Conservation (phyloP, 176 grass and related monocot genomes). For the Poa annua region DNA sequence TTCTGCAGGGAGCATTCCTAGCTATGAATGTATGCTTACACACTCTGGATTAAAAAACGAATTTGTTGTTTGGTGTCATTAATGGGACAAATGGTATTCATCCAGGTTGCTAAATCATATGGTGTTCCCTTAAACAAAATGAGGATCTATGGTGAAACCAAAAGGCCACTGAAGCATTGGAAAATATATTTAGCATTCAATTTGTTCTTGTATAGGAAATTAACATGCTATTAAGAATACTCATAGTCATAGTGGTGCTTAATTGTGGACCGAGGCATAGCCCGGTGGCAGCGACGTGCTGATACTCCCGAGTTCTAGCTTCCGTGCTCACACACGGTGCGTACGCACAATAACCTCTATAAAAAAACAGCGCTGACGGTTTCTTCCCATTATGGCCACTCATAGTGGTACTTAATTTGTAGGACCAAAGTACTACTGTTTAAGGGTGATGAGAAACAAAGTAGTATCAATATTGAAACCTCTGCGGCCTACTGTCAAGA, state of each 20-base stretch:
- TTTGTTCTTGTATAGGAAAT: constrained; percentile 13
- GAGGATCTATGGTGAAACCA: background rate
- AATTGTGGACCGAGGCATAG: too few species aligned
- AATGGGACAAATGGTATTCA: background rate
- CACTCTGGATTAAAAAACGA: background rate
- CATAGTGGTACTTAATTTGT: background rate
- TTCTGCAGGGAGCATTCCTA: background rate
- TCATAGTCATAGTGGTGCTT: background rate
- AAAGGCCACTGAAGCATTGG: background rate
- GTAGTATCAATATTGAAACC: background rate
- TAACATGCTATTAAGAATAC: background rate
- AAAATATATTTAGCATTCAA: background rate
- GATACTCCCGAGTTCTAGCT: too few species aligned
- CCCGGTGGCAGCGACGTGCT: too few species aligned
- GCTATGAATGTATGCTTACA: background rate
- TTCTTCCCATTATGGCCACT: too few species aligned
- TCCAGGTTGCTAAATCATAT: background rate
- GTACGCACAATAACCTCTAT: too few species aligned
- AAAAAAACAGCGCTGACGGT: too few species aligned
- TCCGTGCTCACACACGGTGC: too few species aligned
- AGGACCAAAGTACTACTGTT: background rate
- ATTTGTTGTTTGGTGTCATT: background rate
- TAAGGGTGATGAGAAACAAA: background rate
- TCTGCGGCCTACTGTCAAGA: background rate
- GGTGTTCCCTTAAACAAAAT: background rate